Evolutionary conservation across 176 grass and related monocot genomes (phyloP).

Genomic region (Eragrostis nindensis): DNA sequence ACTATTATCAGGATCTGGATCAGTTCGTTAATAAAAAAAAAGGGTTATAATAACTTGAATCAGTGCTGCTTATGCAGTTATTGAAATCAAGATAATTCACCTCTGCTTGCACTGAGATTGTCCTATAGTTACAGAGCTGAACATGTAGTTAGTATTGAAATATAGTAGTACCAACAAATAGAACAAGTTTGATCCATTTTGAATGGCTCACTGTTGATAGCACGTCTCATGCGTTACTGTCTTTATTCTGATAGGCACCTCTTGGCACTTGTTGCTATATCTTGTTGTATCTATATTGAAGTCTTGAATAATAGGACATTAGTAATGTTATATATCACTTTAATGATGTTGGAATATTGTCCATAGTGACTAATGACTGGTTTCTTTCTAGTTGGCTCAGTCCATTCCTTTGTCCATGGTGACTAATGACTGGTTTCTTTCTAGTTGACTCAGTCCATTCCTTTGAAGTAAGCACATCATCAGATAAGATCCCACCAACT

Average conservation of each 20-base stretch:
- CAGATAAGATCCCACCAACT: conserved; percentile 80
- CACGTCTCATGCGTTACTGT: background rate
- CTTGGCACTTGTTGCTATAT: background rate
- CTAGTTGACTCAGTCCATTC: conserved; percentile 69
- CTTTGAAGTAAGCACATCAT: conserved; percentile 74
- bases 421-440: conserved; percentile 36
- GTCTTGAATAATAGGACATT: background rate
- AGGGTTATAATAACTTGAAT: background rate
- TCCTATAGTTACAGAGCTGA: no score
- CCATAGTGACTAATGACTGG: conserved; percentile 9
- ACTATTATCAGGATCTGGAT: background rate
- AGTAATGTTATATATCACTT: background rate
- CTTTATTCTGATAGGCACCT: background rate
- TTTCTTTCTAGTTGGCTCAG: conserved; percentile 60
- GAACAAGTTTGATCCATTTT: conserved; percentile 3
- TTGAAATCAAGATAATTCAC: background rate
- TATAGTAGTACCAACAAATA: background rate
- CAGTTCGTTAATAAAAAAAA: background rate
- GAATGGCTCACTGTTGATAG: background rate
- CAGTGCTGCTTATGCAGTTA: conserved; percentile 11
- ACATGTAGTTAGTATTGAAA: conserved; percentile 8
- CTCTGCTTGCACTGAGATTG: background rate
- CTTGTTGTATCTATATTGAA: background rate
- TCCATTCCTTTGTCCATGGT: conserved; percentile 53
- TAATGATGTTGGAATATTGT: conserved; percentile 15